Percentiles rank a stretch among this genome's conserved stretches.
Conservation (phyloP, 2,329 filamentous ascomycete genomes). For the Clonostachys byssicola region DNA sequence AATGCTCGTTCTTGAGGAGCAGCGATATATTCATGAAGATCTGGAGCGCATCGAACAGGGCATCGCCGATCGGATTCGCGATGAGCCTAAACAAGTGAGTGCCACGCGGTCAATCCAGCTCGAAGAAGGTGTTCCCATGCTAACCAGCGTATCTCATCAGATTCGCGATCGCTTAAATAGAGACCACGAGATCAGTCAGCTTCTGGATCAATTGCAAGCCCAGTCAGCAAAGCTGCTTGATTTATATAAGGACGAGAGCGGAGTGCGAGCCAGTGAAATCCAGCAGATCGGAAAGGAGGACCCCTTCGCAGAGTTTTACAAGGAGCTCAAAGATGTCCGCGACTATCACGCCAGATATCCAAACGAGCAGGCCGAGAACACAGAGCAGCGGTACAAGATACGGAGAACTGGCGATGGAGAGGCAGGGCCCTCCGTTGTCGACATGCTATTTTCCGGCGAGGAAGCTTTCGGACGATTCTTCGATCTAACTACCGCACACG, state of each 20-base stretch:
- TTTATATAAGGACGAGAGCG: conserved; percentile 79
- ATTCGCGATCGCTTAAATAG: conserved; percentile 84
- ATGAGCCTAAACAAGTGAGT: conserved; percentile 83
- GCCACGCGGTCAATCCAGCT: neutral
- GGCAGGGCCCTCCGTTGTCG: conserved; percentile 64
- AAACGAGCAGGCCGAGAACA: conserved; percentile 91
- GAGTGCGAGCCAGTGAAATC: conserved; percentile 71
- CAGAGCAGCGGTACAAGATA: conserved; percentile 84
- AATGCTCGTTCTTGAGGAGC: conserved; percentile 89
- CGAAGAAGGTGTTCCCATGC: conserved; percentile 10
- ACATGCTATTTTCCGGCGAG: conserved; percentile 92
- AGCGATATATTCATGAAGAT: conserved; percentile 93
- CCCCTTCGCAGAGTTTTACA: conserved; percentile 87
- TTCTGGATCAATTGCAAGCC: conserved; percentile 80
- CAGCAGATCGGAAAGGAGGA: conserved; percentile 82
- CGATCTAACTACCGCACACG: conserved; percentile 79
- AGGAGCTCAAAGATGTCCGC: conserved; percentile 74
- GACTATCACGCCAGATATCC: conserved; percentile 88
- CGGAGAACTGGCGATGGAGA: conserved; percentile 62
- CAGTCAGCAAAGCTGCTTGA: conserved; percentile 78
- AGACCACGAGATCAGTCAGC: conserved; percentile 87
- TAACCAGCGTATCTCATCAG: conserved; percentile 35
- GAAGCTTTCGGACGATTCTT: conserved; percentile 92
- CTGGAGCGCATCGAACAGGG: conserved; percentile 93
- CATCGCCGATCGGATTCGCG: conserved; percentile 80